Percentiles rank a stretch among this genome's conserved stretches.
These are phyloP conservation scores for Apostasia shenzhenica DNA, from an alignment of 106 monocot species.

Conservation along the genomic window DNA sequence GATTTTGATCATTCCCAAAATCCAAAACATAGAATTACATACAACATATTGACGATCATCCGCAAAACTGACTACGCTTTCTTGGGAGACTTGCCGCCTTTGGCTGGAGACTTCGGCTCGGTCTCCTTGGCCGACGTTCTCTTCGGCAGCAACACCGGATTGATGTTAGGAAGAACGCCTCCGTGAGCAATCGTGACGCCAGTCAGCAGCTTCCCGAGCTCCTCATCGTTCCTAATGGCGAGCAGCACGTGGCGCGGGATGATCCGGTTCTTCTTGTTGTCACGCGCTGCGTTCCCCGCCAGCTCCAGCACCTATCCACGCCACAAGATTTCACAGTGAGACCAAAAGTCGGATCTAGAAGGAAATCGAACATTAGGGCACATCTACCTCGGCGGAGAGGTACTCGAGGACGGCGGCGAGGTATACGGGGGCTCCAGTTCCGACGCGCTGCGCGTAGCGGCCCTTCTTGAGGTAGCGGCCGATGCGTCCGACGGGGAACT, in stretches of 20 bases:
- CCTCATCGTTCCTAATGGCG: constrained; percentile 9
- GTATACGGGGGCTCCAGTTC: constrained; percentile 64
- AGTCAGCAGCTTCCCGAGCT: constrained; percentile 3
- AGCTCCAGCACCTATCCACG: constrained; percentile 9
- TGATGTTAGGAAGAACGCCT: constrained; percentile 7
- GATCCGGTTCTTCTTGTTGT: constrained; percentile 20
- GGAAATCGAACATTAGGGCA: not conserved
- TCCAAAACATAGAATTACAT: too few relatives aligned
- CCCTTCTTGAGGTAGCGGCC: constrained; percentile 68
- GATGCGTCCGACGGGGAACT: constrained; percentile 70
- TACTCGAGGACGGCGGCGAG: constrained; percentile 86
- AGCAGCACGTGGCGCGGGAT: constrained; percentile 5
- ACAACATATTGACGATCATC: too few relatives aligned
- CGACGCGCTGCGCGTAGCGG: constrained; percentile 56
- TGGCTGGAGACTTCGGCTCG: constrained; percentile 5
- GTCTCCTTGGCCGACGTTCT: not conserved
- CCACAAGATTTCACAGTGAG: not conserved
- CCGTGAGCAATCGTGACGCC: constrained; percentile 2
- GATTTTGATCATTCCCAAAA: too few relatives aligned
- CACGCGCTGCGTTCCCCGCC: constrained; percentile 14
- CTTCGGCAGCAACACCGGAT: constrained; percentile 10
- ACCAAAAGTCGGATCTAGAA: not conserved
- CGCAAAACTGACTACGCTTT: not conserved
- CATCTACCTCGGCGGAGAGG: constrained; percentile 56
- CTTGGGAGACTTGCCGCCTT: not conserved